A percentile compares a stretch with the other conserved stretches of the same genome.
These are phyloP conservation scores for Pilaira anomala DNA, from an alignment of 192 early-diverging fungal genomes.

Conservation along the genomic window DNA sequence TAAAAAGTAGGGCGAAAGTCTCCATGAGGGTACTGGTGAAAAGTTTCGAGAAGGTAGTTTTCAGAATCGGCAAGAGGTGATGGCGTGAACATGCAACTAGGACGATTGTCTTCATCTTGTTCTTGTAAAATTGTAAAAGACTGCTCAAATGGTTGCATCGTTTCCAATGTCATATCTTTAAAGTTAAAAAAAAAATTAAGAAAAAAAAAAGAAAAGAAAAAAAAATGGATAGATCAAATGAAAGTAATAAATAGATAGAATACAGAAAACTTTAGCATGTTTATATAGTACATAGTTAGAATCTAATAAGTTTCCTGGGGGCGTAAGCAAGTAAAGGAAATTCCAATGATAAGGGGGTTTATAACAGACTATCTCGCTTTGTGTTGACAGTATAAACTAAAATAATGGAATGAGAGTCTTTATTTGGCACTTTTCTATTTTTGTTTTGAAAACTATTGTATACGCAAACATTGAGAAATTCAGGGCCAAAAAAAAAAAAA, in stretches of 20 bases:
- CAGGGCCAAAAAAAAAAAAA: no score
- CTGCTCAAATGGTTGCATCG: conserved; percentile 20
- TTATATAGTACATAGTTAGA: conserved; percentile 2
- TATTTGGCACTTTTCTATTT: no score
- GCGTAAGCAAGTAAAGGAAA: conserved; percentile 6
- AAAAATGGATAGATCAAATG: conserved; percentile 2
- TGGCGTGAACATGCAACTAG: conserved; percentile 4
- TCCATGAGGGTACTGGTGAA: conserved; percentile 26
- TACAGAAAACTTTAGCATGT: neutral
- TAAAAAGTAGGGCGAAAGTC: conserved; percentile 74
- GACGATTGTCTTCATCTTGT: neutral
- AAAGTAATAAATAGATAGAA: conserved; percentile 4
- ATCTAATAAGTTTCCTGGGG: no score
- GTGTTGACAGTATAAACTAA: no score
- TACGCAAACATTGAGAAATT: neutral
- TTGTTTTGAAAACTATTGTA: conserved; percentile 5
- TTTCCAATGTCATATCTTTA: conserved; percentile 7
- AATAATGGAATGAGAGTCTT: no score
- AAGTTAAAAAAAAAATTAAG: neutral
- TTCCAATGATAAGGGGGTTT: conserved; percentile 4
- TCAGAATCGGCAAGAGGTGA: neutral
- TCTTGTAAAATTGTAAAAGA: conserved; percentile 13
- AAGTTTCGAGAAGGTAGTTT: conserved; percentile 17
- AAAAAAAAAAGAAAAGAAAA: conserved; percentile 1
- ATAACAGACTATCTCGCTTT: no score